phyloP scores from a whole-genome alignment of 2,329 filamentous ascomycete genomes.

The Fusarium metavorans region DNA sequence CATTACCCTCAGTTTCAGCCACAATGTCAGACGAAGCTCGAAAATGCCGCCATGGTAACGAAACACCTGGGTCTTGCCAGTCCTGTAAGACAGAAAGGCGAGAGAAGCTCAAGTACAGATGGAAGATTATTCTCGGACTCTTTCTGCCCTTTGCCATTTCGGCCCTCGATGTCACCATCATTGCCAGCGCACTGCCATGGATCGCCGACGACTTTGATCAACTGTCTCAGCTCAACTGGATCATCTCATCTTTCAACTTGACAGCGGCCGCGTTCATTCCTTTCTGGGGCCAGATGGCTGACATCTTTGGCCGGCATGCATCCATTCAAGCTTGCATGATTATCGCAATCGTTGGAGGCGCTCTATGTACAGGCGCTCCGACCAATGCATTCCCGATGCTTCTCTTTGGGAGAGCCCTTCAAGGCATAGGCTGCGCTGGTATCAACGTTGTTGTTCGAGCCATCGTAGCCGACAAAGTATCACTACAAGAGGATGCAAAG shows the following conservation, averaged over 20 bases:
- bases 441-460: background rate
- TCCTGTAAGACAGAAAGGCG: background rate
- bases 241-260: conserved; percentile 1
- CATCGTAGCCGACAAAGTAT: background rate
- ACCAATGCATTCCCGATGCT: background rate
- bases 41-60: background rate
- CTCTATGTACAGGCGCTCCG: background rate
- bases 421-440: background rate
- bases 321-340: background rate
- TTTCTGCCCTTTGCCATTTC: background rate
- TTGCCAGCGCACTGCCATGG: background rate
- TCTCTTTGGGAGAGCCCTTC: background rate
- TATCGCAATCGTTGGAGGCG: background rate
- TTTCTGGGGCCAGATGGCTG: background rate
- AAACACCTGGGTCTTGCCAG: background rate
- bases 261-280: background rate
- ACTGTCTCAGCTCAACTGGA: conserved; percentile 1
- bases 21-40: background rate
- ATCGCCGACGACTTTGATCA: background rate
- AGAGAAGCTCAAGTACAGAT: background rate
- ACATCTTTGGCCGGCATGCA: background rate
- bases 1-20: background rate
- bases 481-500: background rate
- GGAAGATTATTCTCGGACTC: background rate
- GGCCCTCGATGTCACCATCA: background rate